Evolutionary conservation across 1,284 basidiomycete species (phyloP), one percentile per base, ranked within the genome.

Genomic region (Leccinum ambiguum): DNA sequence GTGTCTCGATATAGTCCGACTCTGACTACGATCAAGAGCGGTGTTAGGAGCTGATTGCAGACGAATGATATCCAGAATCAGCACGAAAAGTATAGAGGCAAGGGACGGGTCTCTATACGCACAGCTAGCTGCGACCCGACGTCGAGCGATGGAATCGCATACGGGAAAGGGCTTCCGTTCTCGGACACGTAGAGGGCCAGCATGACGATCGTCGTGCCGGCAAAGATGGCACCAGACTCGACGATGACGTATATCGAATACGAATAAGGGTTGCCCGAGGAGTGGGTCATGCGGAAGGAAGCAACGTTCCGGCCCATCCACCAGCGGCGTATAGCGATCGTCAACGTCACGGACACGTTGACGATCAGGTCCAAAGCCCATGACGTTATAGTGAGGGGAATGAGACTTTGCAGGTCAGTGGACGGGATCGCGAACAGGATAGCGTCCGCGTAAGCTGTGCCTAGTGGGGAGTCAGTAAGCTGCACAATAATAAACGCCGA

Each of bases 21-120:
- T 53, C 68, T 63, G 18, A 69, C 68, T 7, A 69, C 69, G 14
- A 69, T 69, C 67, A 70, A 58, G 36, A 69, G 66, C 4, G 68
- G 69, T 18, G 68, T 69, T 1, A 69, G 33, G 39, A 66, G 66
- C 68, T 69, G 48, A 18, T n/a, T 10, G 10, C n/a, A 60, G 13
- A 23, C 50, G 21, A 23, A 53, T 14, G 21, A 21, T 4, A 9
- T n/a, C 9, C 39, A 10, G n/a, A 36, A 7, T 68, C n/a, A 30
- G 23, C 7, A 23, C 23, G 3, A 21, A 62, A 33, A n/a, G n/a
- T 30, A 59, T 43, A 9, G 13, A 13, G 26, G 4, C 3, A 36
- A 33, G 14, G 7, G 36, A 61, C 26, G 6, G 16, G 18, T 21
- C 6, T 53, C 50, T 53, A 53, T 53, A 69, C 68, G 3, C 63